Conservation (phyloP, 345 rosid genomes). For the Hibiscus tridactylites region DNA sequence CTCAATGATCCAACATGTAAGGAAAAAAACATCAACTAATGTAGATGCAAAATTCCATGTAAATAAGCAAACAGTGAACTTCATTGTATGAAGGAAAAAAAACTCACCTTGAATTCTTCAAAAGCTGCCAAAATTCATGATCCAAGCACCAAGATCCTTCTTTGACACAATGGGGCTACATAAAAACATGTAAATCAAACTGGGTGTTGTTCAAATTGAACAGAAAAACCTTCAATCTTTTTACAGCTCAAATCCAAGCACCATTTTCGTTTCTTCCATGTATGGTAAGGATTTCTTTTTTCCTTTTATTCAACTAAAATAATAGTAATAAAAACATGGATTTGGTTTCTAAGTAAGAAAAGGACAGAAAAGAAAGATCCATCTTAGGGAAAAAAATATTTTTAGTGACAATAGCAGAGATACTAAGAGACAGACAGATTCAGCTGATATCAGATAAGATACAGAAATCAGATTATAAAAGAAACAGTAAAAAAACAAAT, state of each 20-base stretch:
- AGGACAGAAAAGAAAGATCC: neutral
- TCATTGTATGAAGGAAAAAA: neutral
- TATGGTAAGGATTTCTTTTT: neutral
- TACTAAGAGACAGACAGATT: neutral
- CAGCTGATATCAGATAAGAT: conserved; percentile 3
- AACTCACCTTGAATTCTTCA: conserved; percentile 23
- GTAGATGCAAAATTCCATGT: no score
- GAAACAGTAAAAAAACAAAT: neutral
- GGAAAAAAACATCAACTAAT: neutral
- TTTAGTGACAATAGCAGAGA: conserved; percentile 22
- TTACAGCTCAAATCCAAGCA: conserved; percentile 13
- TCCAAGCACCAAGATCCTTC: neutral
- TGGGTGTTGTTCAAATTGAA: conserved; percentile 18
- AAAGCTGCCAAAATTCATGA: conserved; percentile 7
- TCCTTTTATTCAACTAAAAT: neutral
- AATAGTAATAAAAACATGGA: no score
- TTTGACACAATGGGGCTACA: conserved; percentile 8
- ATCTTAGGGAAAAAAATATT: conserved; percentile 6
- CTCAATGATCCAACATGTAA: neutral
- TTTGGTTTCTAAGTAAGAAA: no score
- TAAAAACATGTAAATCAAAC: conserved; percentile 11
- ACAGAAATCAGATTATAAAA: neutral
- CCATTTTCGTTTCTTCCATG: neutral
- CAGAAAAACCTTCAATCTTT: conserved; percentile 1
- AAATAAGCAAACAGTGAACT: neutral